These are phyloP conservation scores for Pseudogymnoascus sp. DNA, from an alignment of 2,329 filamentous ascomycete genomes.

Conservation along the genomic window DNA sequence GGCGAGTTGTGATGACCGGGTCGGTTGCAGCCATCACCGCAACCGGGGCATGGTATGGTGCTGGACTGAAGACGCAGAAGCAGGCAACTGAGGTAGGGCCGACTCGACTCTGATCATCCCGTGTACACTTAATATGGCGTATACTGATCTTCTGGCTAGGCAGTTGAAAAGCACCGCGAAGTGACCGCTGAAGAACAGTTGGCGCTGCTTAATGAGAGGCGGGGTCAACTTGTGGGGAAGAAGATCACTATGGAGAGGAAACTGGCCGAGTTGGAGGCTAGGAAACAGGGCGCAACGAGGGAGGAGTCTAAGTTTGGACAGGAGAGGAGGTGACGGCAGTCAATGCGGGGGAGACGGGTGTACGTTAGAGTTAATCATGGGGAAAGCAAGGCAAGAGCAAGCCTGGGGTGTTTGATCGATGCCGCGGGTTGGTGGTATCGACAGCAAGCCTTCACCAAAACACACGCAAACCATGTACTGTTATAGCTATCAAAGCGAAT, in stretches of 20 bases:
- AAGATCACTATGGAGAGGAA: conserved; percentile 47
- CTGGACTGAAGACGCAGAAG: conserved; percentile 44
- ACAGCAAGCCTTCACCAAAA: neutral
- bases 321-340: conserved; percentile 21
- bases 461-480: neutral
- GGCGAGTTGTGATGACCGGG: conserved; percentile 44
- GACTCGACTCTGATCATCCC: neutral
- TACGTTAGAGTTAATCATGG: neutral
- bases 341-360: neutral
- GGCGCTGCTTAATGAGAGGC: conserved; percentile 40
- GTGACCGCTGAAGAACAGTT: conserved; percentile 45
- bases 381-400: neutral
- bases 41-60: conserved; percentile 50
- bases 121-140: neutral
- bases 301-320: conserved; percentile 28
- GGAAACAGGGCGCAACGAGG: conserved; percentile 31
- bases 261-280: conserved; percentile 40
- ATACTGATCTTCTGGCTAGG: conserved; percentile 25
- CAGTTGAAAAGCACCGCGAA: conserved; percentile 38
- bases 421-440: neutral
- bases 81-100: conserved; percentile 41
- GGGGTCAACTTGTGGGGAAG: conserved; percentile 40
- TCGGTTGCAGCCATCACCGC: conserved; percentile 47
- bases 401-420: neutral
- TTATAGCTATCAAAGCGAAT: neutral